Base-by-base conservation (phyloP, 352 stramenopile species). In the Globisporangium nodosum region DNA sequence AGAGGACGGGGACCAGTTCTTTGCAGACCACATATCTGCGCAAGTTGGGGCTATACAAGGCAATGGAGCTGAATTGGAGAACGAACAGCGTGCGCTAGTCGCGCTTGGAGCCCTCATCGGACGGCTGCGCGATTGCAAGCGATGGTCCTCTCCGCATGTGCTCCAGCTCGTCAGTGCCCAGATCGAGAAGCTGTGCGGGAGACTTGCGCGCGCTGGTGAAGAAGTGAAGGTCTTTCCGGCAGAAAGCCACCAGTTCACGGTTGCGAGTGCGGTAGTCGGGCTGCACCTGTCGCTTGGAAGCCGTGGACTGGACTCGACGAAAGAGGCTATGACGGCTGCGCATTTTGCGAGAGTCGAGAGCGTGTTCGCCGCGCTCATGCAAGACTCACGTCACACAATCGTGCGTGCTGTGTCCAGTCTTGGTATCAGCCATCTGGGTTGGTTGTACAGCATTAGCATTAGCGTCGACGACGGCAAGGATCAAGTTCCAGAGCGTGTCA, bases 1-100 rank as follows among this genome's bases (percentile, higher is more conserved):
- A 31, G 74, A 80, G 27, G 63, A 75, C 20, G 68, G 58, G 0
- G 69, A 75, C 48, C 60, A 70, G 47, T 66, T 76, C 31, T 84
- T 81, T 43, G 69, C 62, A 3, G 74, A 79, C 24, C 56, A 62
- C 24, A 63, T 78, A 30, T 24, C 39, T 8, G 40, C 16, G 24
- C 57, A 70, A 49, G 31, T 73, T 15, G 39, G 54, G 5, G 54
- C 52, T 3, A 49, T 56, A 1, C 35, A 71, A 16, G 43, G 47
- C 40, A 21, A 61, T 49, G 31, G 35, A 13, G 65, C 7, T 9
- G 39, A 50, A 11, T 68, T 65, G 12, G 33, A 63, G 51, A 66
- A 65, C 0, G 58, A 64, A 46, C 43, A 39, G 39, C 52, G 58
- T 16, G 20, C 16, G 35, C 45, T 75, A 0, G 49, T 85, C 24